Conservation (phyloP, 108 stramenopile species). For the Fragilaria crotonensis region DNA sequence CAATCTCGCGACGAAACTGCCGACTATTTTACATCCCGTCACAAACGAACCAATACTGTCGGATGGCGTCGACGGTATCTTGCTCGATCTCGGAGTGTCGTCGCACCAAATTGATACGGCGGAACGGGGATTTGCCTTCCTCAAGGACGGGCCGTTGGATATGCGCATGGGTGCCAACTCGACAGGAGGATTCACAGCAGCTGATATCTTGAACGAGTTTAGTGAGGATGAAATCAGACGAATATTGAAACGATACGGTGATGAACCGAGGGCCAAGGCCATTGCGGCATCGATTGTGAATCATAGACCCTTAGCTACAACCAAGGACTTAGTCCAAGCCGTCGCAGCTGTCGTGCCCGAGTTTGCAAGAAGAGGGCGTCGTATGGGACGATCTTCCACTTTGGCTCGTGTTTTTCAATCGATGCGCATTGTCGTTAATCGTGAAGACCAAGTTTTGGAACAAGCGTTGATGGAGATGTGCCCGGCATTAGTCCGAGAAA, state of each 20-base stretch:
- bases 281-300: constrained; percentile 71
- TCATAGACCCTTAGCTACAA: constrained; percentile 67
- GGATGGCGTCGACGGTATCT: constrained; percentile 80
- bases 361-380: constrained; percentile 58
- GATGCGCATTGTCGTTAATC: constrained; percentile 87
- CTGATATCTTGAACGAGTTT: constrained; percentile 86
- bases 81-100: constrained; percentile 90
- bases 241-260: constrained; percentile 73
- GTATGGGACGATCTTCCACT: constrained; percentile 73
- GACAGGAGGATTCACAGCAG: constrained; percentile 47
- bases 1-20: constrained; percentile 35
- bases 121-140: constrained; percentile 89
- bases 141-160: constrained; percentile 89
- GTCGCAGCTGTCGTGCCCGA: constrained; percentile 68
- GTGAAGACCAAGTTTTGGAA: constrained; percentile 69
- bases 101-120: constrained; percentile 89
- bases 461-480: constrained; percentile 58
- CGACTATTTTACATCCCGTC: constrained; percentile 33
- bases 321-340: constrained; percentile 66
- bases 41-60: constrained; percentile 20
- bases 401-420: constrained; percentile 85
- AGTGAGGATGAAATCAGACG: constrained; percentile 58
- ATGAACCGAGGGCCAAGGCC: constrained; percentile 68
- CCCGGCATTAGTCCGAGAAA: constrained; percentile 48
- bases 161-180: constrained; percentile 76